Evolutionary conservation across 2,329 filamentous ascomycete species (phyloP), one percentile per base, ranked within the genome.

Genomic region (Immersiporthe knoxdaviesiana): DNA sequence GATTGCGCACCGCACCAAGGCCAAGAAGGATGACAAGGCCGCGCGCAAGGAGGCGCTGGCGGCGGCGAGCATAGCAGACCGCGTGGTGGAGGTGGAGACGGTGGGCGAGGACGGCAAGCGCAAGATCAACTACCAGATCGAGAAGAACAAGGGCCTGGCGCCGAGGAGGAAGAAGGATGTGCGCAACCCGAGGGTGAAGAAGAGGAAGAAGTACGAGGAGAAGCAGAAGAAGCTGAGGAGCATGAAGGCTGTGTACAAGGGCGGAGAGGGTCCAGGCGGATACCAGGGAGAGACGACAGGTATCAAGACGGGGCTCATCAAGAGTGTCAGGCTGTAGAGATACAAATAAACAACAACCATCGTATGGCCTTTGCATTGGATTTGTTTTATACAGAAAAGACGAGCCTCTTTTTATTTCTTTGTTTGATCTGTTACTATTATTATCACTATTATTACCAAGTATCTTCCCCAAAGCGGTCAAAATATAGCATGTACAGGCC

Each of bases 221-320:
- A 97, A 97, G 87, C 92, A 95, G 88, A 98, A 97, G 92, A 97
- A 98, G 86, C 82, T 98, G 77, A 89, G 88, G 76, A 95, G 91
- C 78, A 92, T 94, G 84, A 93, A 92, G 83, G 88, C 92, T 11
- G 85, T 93, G 18, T 98, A 94, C 83, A 93, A 94, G 81, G 93
- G 93, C 74, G 92, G 93, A 71, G 90, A 97, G 82, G 90, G 92
- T 74, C 88, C 88, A 77, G 92, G 93, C 76, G 92, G 94, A 66
- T 99, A 99, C 83, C 88, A 88, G 73, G 96, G 96, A 82, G 96
- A 98, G 80, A 82, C 92, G 82, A 96, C 94, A 56, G 96, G 96
- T 89, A 97, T 99, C 83, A 98, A 97, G 85, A 92, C 91, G 75
- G 92, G 92, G 27, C 82, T 99, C 80, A 90, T 98, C 76, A 97